phyloP scores from a whole-genome alignment of 108 stramenopile species.

The Skeletonema potamos region DNA sequence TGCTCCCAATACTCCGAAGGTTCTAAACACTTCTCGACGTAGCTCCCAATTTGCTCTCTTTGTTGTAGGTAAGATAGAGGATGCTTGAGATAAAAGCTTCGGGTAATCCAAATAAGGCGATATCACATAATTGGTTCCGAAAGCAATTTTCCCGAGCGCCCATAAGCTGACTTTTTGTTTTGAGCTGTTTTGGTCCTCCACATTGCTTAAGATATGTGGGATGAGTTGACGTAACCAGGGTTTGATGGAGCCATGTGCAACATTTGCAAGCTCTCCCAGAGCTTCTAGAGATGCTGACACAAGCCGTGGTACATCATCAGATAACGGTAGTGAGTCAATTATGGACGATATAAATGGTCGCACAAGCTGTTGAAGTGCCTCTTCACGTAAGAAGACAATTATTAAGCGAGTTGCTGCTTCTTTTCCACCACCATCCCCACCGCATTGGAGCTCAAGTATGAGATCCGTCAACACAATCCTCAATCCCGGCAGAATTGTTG shows the following conservation, averaged over 20 bases:
- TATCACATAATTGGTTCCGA: constrained; percentile 92
- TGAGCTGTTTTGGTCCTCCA: constrained; percentile 89
- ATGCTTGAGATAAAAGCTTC: constrained; percentile 76
- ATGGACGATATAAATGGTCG: constrained; percentile 75
- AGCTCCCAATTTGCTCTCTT: constrained; percentile 86
- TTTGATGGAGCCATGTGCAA: constrained; percentile 70
- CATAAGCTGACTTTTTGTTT: constrained; percentile 89
- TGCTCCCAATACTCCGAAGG: constrained; percentile 93
- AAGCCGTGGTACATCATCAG: constrained; percentile 65
- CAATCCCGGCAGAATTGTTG: constrained; percentile 78
- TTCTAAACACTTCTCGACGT: constrained; percentile 90
- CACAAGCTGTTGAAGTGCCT: constrained; percentile 71
- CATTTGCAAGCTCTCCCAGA: constrained; percentile 89
- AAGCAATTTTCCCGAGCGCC: constrained; percentile 89
- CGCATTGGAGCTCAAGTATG: constrained; percentile 77
- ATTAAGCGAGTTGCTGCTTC: constrained; percentile 83
- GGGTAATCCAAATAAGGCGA: constrained; percentile 93
- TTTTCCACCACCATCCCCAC: constrained; percentile 70
- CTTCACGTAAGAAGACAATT: constrained; percentile 74
- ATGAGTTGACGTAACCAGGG: constrained; percentile 88
- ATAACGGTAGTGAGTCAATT: constrained; percentile 67
- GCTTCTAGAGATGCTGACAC: constrained; percentile 88
- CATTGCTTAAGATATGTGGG: constrained; percentile 80
- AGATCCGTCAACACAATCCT: constrained; percentile 70
- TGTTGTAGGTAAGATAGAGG: constrained; percentile 79